These are phyloP conservation scores for Suillus subalutaceus DNA, from an alignment of 768 basidiomycete genomes.

Conservation along the genomic window DNA sequence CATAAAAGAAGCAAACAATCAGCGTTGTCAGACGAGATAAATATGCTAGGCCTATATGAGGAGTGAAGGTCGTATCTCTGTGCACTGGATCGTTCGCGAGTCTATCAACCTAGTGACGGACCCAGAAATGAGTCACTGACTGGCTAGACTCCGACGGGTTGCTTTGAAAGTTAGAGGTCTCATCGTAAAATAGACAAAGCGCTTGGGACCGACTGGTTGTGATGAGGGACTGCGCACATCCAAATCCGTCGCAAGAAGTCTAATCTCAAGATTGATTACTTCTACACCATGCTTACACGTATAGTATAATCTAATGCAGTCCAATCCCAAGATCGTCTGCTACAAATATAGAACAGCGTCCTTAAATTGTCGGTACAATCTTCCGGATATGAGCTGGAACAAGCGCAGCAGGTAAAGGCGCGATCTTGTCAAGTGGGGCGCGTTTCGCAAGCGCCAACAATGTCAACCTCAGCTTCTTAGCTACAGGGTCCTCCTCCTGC, in stretches of 20 bases:
- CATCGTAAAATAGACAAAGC: background rate
- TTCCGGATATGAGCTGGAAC: slow-evolving; percentile 67
- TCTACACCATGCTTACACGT: too few relatives aligned
- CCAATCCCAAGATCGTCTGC: too few relatives aligned
- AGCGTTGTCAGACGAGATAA: background rate
- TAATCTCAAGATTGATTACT: background rate
- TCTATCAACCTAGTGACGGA: background rate
- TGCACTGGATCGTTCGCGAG: background rate
- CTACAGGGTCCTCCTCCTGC: slow-evolving; percentile 48
- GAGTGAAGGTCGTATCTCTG: background rate
- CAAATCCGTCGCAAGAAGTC: background rate
- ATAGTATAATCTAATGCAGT: too few relatives aligned
- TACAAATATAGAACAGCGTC: too few relatives aligned
- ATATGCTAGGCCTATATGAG: background rate
- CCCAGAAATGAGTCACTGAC: background rate
- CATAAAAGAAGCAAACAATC: background rate
- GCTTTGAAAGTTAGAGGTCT: too few relatives aligned
- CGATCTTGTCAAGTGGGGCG: slow-evolving; percentile 74
- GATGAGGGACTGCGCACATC: background rate
- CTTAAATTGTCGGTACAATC: slow-evolving; percentile 55
- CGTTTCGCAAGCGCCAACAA: slow-evolving; percentile 77
- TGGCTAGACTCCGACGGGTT: background rate
- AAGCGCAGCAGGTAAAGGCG: slow-evolving; percentile 60
- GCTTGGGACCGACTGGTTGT: background rate
- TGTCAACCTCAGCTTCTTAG: slow-evolving; percentile 69